Base-by-base conservation (phyloP, 257 asterid genomes). In the Thymus mandschuricus region DNA sequence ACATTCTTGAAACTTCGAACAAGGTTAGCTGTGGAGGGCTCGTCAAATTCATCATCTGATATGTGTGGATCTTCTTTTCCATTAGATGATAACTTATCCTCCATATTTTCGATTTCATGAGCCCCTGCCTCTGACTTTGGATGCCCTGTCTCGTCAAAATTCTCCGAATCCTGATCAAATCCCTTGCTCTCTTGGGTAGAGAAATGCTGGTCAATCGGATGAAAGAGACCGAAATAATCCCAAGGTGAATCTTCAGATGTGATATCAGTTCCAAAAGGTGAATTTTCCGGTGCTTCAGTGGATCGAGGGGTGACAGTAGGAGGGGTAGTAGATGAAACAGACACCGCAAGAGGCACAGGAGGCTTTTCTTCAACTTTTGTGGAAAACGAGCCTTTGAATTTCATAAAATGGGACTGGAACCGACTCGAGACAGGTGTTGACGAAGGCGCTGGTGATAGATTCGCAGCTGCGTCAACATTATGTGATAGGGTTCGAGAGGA, bases 41-140 rank as follows among this genome's bases (percentile, higher is more conserved):
- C 97, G 45, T 95, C 96, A 71, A 91, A 91, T 68, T 88, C 97
- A 78, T 92, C 99, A 62, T 92, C 97, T 6, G 98, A 93, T 31
- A 75, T 85, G 74, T 84, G 86, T 54, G 96, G 85, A 56, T 84
- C 98, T 66, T 79, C 91, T 60, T 66, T 76, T 65, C 81, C 86
- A 65, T 60, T 77, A 5, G 84, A 78, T 31, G 90, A 84, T 60
- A 76, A 60, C 66, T 84, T 82, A 70, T 84, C 89, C 54, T 81
- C 86, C 44, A 52, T 81, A 56, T 81, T 88, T 57, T 78, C 89
- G 44, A 75, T 38, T 45, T 79, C 83, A 62, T 88, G 80, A 81
- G 65, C 78, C 71, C 73, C 83, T 33, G 76, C 86, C 57, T 77
- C 89, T 64, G 66, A 83, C 65, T 69, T 69, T 41, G 8, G 70